Base-by-base conservation (phyloP, 441 rosid genomes). In the Gossypium davidsonii region DNA sequence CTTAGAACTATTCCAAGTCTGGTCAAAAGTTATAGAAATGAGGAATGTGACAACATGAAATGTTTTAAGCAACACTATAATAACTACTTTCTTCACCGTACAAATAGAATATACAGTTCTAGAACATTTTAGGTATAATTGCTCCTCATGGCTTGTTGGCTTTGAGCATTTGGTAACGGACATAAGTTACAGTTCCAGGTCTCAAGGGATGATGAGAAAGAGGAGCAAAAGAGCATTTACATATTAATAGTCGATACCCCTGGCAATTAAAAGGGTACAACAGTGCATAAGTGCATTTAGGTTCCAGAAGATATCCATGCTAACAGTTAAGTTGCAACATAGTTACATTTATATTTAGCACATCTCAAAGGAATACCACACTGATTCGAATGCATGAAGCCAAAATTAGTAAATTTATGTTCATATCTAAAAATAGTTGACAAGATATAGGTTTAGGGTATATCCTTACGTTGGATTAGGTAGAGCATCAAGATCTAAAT, bases 11-110 rank as follows among this genome's bases (percentile, higher is more conserved):
- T 72, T 37, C 37, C 25, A 57, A 28, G 42, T 70, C 26, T 66
- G 63, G 46, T 64, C 49, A 70, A 28, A 74, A 25, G 60, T 42
- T 39, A 59, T 58, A 65, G 73, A 58, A 51, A 64, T 5, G 37
- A 26, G n/a, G 34, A 2, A 77, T 51, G 23, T 37, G 48, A 31
- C 8, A 44, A 23, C 25, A 31, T 31, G 73, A 70, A 15, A 67
- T 14, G 17, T 49, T 28, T 51, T 23, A 7, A 14, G 58, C 23
- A 23, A 64, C 15, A 18, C 28, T 18, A 20, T 9, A 17, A 17
- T 6, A n/a, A 59, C 10, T 58, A 5, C 42, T 26, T 59, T 59
- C 42, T 59, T 28, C 39, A 34, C 67, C 15, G 18, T 62, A 62
- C 67, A 34, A 72, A 57, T 31, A 62, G 46, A 12, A 6, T 34